Conservation (phyloP, 2,329 filamentous ascomycete genomes). For the Trichoderma sp. region DNA sequence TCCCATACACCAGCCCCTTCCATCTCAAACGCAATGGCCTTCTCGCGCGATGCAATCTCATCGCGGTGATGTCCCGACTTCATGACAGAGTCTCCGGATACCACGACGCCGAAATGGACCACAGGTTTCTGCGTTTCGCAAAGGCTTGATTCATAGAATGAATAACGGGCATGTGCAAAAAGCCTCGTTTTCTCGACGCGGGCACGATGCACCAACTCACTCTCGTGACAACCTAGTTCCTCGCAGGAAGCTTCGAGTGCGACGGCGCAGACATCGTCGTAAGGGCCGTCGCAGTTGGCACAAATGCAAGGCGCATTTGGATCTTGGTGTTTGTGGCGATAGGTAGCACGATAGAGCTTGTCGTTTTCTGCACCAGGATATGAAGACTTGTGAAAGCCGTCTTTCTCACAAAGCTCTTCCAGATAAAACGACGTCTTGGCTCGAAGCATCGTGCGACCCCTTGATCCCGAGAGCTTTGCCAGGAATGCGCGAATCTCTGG, state of each 20-base stretch:
- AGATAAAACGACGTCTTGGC: not conserved
- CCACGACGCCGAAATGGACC: constrained; percentile 41
- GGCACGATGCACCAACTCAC: not conserved
- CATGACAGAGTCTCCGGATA: constrained; percentile 45
- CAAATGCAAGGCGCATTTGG: not conserved
- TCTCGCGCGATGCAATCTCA: constrained; percentile 32
- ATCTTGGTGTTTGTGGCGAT: constrained; percentile 8
- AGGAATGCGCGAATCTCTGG: constrained; percentile 32
- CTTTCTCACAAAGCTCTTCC: not conserved
- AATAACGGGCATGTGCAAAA: too few relatives aligned
- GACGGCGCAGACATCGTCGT: not conserved
- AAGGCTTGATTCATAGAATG: not conserved
- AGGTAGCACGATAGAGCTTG: not conserved
- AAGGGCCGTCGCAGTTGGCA: not conserved
- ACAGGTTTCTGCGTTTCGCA: constrained; percentile 1
- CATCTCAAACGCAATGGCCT: constrained; percentile 40
- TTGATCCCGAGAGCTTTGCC: constrained; percentile 32
- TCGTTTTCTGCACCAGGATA: not conserved
- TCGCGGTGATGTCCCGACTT: constrained; percentile 43
- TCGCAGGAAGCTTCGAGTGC: not conserved
- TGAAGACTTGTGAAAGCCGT: not conserved
- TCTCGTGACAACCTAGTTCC: not conserved
- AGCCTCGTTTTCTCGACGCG: not conserved
- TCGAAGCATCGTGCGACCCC: constrained; percentile 23
- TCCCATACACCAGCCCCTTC: constrained; percentile 38